Evolutionary conservation across 1,284 basidiomycete genomes (phyloP).

Genomic region (Pyrrhoderma lamaoense): DNA sequence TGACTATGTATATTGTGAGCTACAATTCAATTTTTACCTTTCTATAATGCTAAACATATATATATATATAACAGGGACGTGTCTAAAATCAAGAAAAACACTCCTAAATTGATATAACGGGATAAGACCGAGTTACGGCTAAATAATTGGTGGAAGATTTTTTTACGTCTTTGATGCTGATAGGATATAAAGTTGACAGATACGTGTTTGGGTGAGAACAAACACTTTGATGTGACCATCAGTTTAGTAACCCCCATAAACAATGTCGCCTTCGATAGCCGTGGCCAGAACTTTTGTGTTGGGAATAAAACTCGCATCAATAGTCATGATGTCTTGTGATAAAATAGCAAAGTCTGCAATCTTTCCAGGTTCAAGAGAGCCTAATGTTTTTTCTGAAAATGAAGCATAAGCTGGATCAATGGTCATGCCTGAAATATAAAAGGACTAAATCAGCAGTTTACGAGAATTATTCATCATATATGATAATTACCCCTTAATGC

Average conservation of each 20-base stretch:
- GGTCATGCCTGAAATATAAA: conserved; percentile 46
- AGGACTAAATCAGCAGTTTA: neutral
- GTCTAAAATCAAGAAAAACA: no score
- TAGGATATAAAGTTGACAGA: no score
- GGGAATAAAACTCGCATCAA: conserved; percentile 56
- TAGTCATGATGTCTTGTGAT: conserved; percentile 74
- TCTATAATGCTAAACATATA: no score
- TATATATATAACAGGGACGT: no score
- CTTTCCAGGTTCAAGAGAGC: conserved; percentile 71
- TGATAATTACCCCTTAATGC: conserved; percentile 49
- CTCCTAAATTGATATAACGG: no score
- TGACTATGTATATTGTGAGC: no score
- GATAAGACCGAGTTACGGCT: no score
- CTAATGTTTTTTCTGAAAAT: conserved; percentile 67
- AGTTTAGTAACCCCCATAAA: conserved; percentile 39
- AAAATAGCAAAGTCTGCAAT: conserved; percentile 79
- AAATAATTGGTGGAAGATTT: no score
- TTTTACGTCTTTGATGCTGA: no score
- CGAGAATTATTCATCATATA: neutral
- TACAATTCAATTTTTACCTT: no score
- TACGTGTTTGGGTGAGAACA: no score
- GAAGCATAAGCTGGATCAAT: conserved; percentile 82
- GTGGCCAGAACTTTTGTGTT: conserved; percentile 68
- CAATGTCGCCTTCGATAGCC: conserved; percentile 68
- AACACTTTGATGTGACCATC: no score